Base-by-base conservation (phyloP, 2,329 filamentous ascomycete species). In the Fusarium nematophilum region DNA sequence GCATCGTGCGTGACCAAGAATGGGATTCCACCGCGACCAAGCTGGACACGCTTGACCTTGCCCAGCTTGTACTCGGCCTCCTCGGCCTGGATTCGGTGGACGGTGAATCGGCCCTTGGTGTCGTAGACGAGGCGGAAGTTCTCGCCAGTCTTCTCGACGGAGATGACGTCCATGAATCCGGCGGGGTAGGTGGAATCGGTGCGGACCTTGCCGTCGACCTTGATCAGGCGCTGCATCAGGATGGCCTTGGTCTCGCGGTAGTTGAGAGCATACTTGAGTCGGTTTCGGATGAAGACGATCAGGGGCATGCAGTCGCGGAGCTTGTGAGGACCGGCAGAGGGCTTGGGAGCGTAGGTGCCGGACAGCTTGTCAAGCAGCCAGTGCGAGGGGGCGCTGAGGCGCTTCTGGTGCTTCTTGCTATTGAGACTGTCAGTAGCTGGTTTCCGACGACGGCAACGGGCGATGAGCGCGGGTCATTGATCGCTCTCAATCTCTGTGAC, bases 1-100 rank as follows among this genome's bases (percentile, higher is more conserved):
- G 95, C 95, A 95, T 99, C 95, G 92, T 99, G 95, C 93, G 95
- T 99, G 92, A 99, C 95, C 93, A 98, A 97, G 93, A 97, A 99
- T 96, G 95, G 95, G 90, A 99, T 96, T 86, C 93, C 95, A 84
- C 95, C 96, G 84, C 93, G 94, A 87, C 95, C 95, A 76, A 99
- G 89, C 87, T 99, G 95, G 66, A 99, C 95, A 77, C 94, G 91
- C 92, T 97, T 97, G 86, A 99, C 95, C 89, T 98, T 99, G 87
- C 93, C 93, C 75, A 99, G 88, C 91, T 99, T 99, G 92, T 97
- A 99, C 86, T 95, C 90, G 74, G 94, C 93, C 91, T 99, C 95
- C 87, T 98, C 95, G 73, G 88, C 84, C 81, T 96, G 94, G 85
- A 99, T 98, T 78, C 95, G 92, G 92, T 99, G 95, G 79, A 99